Evolutionary conservation across 2,329 filamentous ascomycete species (phyloP).

Genomic region (Monosporascus sp.): DNA sequence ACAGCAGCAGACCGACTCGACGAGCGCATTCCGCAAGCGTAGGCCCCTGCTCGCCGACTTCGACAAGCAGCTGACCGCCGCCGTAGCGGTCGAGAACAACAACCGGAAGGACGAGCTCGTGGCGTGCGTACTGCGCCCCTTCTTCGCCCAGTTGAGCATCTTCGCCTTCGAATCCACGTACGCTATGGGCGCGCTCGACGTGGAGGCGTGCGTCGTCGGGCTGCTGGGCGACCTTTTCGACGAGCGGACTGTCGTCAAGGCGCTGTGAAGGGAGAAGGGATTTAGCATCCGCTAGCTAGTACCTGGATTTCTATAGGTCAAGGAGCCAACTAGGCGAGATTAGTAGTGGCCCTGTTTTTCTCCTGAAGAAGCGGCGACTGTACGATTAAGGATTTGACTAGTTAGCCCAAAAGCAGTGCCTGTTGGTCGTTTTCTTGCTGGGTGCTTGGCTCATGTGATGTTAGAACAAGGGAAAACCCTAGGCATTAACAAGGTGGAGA

Average conservation of each 20-base stretch:
- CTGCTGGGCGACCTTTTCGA: constrained; percentile 75
- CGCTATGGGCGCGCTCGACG: constrained; percentile 68
- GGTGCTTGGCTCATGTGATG: too few species aligned
- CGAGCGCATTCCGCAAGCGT: constrained; percentile 10
- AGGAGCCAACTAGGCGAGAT: too few species aligned
- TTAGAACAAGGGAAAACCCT: too few species aligned
- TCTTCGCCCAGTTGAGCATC: constrained; percentile 89
- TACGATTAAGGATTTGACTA: too few species aligned
- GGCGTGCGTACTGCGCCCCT: constrained; percentile 74
- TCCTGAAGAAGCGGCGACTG: too few species aligned
- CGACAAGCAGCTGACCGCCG: constrained; percentile 19
- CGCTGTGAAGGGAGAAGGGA: constrained; percentile 35
- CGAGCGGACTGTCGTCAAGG: constrained; percentile 63
- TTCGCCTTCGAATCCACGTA: constrained; percentile 92
- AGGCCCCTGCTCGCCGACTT: not conserved
- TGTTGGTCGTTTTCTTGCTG: too few species aligned
- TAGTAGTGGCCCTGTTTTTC: too few species aligned
- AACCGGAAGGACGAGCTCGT: constrained; percentile 61
- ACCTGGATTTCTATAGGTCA: too few species aligned
- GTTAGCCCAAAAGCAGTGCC: too few species aligned
- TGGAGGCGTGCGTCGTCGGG: constrained; percentile 56
- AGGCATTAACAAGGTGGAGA: too few species aligned
- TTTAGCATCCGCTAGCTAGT: too few species aligned
- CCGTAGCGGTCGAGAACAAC: constrained; percentile 29
- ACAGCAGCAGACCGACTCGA: constrained; percentile 29